Conservation (phyloP, 1,139 yeast genomes). For the Hansenula lynferdii region DNA sequence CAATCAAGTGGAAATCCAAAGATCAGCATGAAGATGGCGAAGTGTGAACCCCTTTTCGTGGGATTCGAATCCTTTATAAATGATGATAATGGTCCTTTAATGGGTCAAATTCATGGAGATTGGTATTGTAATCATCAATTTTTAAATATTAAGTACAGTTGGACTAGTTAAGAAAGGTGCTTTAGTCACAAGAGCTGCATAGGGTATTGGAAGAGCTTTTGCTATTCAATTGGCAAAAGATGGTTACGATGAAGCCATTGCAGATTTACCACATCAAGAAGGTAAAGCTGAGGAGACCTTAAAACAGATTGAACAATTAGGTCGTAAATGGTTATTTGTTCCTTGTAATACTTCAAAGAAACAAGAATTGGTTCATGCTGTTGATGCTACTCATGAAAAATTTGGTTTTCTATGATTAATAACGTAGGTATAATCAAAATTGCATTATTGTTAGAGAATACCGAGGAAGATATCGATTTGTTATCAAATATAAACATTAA, state of each 20-base stretch:
- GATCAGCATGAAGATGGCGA: too few species aligned
- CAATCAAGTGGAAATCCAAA: too few species aligned
- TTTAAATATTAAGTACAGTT: background rate
- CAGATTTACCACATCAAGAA: slow-evolving; percentile 22
- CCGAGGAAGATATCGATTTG: slow-evolving; percentile 19
- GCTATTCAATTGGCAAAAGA: slow-evolving; percentile 17
- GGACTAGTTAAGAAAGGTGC: slow-evolving; percentile 18
- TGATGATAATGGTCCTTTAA: too few species aligned
- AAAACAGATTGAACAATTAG: slow-evolving; percentile 15
- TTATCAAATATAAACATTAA: slow-evolving; percentile 24
- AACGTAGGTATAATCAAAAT: slow-evolving; percentile 28
- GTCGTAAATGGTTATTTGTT: slow-evolving; percentile 17
- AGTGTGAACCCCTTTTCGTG: too few species aligned
- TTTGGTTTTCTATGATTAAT: slow-evolving; percentile 27
- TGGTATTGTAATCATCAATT: too few species aligned
- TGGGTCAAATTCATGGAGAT: too few species aligned
- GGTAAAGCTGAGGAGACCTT: slow-evolving; percentile 16
- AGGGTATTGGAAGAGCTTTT: slow-evolving; percentile 21
- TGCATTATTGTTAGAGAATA: slow-evolving; percentile 20
- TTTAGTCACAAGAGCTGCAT: slow-evolving; percentile 29
- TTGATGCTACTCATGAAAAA: slow-evolving; percentile 20
- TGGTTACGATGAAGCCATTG: slow-evolving; percentile 23
- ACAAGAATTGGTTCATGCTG: slow-evolving; percentile 23
- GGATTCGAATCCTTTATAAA: too few species aligned
- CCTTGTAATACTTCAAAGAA: slow-evolving; percentile 23